Percentiles rank a stretch among this genome's conserved stretches.
phyloP scores from a whole-genome alignment of 768 basidiomycete species.

The Tephrocybe sp. region DNA sequence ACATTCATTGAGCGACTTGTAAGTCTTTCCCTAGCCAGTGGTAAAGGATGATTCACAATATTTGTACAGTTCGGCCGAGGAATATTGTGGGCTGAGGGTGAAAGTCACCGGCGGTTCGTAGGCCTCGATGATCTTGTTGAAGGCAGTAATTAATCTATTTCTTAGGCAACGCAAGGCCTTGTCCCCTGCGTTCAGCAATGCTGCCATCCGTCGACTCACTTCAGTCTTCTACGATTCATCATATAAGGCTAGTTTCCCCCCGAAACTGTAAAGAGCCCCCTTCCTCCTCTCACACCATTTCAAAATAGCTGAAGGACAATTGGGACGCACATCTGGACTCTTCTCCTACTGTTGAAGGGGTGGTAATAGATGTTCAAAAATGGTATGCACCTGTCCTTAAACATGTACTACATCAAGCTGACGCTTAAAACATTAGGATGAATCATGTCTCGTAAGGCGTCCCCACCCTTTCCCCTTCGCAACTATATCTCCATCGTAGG shows the following conservation, averaged over 20 bases:
- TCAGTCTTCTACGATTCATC: slow-evolving; percentile 50
- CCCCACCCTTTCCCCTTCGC: too few relatives aligned
- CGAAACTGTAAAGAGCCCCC: background rate
- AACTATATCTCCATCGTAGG: slow-evolving; percentile 22
- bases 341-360: slow-evolving; percentile 37
- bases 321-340: slow-evolving; percentile 25
- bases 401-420: slow-evolving; percentile 33
- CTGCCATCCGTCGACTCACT: slow-evolving; percentile 45
- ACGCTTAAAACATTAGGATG: slow-evolving; percentile 40
- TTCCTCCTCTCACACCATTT: background rate
- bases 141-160: too few relatives aligned
- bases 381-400: slow-evolving; percentile 41
- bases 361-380: slow-evolving; percentile 45
- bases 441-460: slow-evolving; percentile 43
- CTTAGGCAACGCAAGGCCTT: slow-evolving; percentile 49
- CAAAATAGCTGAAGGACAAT: slow-evolving; percentile 26
- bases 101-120: slow-evolving; percentile 45
- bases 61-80: slow-evolving; percentile 43
- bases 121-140: too few relatives aligned
- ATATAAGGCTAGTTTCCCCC: slow-evolving; percentile 42
- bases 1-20: slow-evolving; percentile 40
- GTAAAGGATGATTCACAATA: background rate
- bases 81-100: slow-evolving; percentile 41
- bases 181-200: slow-evolving; percentile 52
- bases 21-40: slow-evolving; percentile 6